Evolutionary conservation across 2,329 filamentous ascomycete species (phyloP).

Genomic region (Nemania serpens): DNA sequence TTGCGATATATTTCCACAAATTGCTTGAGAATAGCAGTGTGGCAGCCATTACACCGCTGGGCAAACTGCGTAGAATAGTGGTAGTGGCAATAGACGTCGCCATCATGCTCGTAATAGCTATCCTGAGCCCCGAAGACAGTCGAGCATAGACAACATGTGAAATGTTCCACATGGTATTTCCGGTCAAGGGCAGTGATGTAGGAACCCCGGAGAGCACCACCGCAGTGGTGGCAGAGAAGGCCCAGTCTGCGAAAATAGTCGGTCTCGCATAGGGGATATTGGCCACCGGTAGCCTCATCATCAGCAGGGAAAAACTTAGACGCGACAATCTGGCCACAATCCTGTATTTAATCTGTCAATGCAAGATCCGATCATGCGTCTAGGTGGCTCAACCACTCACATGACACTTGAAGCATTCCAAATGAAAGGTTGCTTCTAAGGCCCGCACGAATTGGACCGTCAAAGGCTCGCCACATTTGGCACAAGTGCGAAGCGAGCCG

Average conservation of each 20-base stretch:
- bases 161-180: slow-evolving; percentile 99
- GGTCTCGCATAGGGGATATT: slow-evolving; percentile 96
- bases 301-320: slow-evolving; percentile 99
- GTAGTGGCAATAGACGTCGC: slow-evolving; percentile 96
- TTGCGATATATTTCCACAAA: slow-evolving; percentile 99
- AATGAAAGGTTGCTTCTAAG: slow-evolving; percentile 88
- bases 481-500: slow-evolving; percentile 70
- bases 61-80: slow-evolving; percentile 98
- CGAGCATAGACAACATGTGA: slow-evolving; percentile 94
- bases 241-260: slow-evolving; percentile 96
- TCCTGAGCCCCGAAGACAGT: slow-evolving; percentile 98
- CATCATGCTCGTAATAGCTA: slow-evolving; percentile 98
- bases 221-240: slow-evolving; percentile 88
- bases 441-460: slow-evolving; percentile 96
- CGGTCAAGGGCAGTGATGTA: slow-evolving; percentile 97
- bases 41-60: slow-evolving; percentile 93
- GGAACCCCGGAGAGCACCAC: slow-evolving; percentile 88
- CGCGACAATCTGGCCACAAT: slow-evolving; percentile 94
- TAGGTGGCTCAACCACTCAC: slow-evolving; percentile 59
- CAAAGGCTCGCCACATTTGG: slow-evolving; percentile 85
- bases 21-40: slow-evolving; percentile 96
- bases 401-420: slow-evolving; percentile 97
- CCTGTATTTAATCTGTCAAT: slow-evolving; percentile 57
- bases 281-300: slow-evolving; percentile 80
- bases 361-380: not conserved